Evolutionary conservation across 1,284 basidiomycete species (phyloP).

Genomic region (Testicularia cyperi): DNA sequence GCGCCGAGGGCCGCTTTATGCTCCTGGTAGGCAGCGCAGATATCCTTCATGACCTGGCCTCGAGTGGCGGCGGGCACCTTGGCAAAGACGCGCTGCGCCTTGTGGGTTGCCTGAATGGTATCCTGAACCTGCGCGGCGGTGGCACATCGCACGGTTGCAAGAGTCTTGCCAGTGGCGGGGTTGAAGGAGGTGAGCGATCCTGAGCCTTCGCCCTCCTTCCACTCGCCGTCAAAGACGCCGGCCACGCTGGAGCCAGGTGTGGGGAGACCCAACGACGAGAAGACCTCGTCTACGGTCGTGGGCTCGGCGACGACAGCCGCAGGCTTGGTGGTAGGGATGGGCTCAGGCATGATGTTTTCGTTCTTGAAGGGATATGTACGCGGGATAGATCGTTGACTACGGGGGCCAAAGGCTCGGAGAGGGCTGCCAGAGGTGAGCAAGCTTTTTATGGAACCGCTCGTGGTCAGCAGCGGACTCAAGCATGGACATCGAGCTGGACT

Average conservation of each 20-base stretch:
- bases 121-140: slow-evolving; percentile 70
- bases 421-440: no score
- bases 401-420: no score
- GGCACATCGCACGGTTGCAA: slow-evolving; percentile 63
- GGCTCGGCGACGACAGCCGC: not conserved
- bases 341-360: slow-evolving; percentile 19
- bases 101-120: slow-evolving; percentile 68
- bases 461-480: no score
- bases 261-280: slow-evolving; percentile 19
- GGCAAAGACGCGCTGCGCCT: slow-evolving; percentile 74
- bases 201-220: slow-evolving; percentile 22
- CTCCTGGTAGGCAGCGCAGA: slow-evolving; percentile 75
- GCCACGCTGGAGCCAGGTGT: slow-evolving; percentile 22
- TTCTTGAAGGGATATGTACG: not conserved
- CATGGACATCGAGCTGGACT: no score
- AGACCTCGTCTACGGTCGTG: slow-evolving; percentile 12
- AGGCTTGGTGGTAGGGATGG: slow-evolving; percentile 6
- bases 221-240: slow-evolving; percentile 48
- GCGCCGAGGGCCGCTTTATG: slow-evolving; percentile 83
- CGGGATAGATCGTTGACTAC: no score
- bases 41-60: slow-evolving; percentile 84
- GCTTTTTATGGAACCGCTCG: no score
- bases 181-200: slow-evolving; percentile 31
- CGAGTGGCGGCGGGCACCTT: slow-evolving; percentile 79
- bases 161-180: slow-evolving; percentile 42